Base-by-base conservation (phyloP, 768 basidiomycete genomes). In the Mycena leptocephala region DNA sequence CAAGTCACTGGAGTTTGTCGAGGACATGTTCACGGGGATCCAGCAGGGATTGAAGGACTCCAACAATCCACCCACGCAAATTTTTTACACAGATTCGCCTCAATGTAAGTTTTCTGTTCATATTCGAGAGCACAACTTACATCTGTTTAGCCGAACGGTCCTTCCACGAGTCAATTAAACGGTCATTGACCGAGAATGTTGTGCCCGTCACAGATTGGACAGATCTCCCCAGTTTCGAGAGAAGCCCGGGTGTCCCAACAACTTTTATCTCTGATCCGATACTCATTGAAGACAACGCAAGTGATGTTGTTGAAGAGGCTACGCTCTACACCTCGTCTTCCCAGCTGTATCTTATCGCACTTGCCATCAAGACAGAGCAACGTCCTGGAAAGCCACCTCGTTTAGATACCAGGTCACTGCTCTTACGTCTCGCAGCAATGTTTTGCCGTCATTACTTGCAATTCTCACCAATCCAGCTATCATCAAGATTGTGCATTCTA, bases 381-480 rank as follows among this genome's bases (percentile, higher is more conserved):
- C 3, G 5, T 0, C 7, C 9, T 1, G 66, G 11, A 4, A 13
- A 43, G 2, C 33, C 24, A 11, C 24, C 37, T 6, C 1, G 5
- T n/a, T n/a, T 37, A 67, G 66, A 51, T n/a, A n/a, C n/a, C n/a
- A n/a, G n/a, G n/a, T 67, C 5, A 2, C 66, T 2, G 35, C 48
- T 18, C 51, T 67, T 1, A 67, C 48, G 2, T 67, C 55, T 28
- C 53, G 32, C 13, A 68, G 67, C 11, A 6, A 68, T 39, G 2
- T 68, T 4, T 28, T 58, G 18, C 67, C 67, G 1, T 68, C 53
- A 1, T 20, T 68, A 24, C 53, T 16, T 7, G 51, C 67, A 3
- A 58, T 68, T 58, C 35, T 68, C 26, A 68, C 67, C 33, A 68
- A 68, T 16, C 33, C 53, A 10, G 16, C 51, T 2, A 68, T 68